A percentile compares a stretch with the other conserved stretches of the same genome.
Evolutionary conservation across 2,329 filamentous ascomycete genomes (phyloP).

Genomic region (Ceratocystis albifundus): DNA sequence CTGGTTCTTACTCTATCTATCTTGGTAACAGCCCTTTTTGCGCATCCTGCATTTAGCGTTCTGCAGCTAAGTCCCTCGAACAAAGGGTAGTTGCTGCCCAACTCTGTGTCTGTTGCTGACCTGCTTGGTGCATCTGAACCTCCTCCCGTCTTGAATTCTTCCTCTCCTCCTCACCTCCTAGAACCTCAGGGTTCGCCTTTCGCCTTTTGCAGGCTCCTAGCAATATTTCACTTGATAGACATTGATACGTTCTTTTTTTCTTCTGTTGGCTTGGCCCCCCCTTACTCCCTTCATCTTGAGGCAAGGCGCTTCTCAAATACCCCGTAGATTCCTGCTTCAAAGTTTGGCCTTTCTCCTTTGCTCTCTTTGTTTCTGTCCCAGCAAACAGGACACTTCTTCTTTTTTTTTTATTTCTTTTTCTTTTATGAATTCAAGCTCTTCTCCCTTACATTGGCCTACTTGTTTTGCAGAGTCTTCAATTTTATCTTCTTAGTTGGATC

Average conservation of each 20-base stretch:
- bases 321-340: constrained; percentile 1
- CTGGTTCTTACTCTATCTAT: constrained; percentile 12
- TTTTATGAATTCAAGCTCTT: not conserved
- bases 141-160: constrained; percentile 4
- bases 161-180: not conserved
- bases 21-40: constrained; percentile 15
- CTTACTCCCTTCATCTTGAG: not conserved
- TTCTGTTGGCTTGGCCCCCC: not conserved
- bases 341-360: not conserved
- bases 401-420: not conserved
- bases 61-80: constrained; percentile 19
- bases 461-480: not conserved
- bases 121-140: not conserved
- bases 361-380: constrained; percentile 11
- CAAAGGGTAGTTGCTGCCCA: constrained; percentile 21
- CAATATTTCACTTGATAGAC: not conserved
- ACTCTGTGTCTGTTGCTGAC: constrained; percentile 13
- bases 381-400: constrained; percentile 10
- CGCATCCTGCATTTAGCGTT: constrained; percentile 22
- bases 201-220: not conserved
- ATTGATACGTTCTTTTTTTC: not conserved
- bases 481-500: not conserved
- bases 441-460: not conserved
- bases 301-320: constrained; percentile 5
- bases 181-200: not conserved